phyloP scores from a whole-genome alignment of 2,329 filamentous ascomycete genomes.

The Xylaria sp. region DNA sequence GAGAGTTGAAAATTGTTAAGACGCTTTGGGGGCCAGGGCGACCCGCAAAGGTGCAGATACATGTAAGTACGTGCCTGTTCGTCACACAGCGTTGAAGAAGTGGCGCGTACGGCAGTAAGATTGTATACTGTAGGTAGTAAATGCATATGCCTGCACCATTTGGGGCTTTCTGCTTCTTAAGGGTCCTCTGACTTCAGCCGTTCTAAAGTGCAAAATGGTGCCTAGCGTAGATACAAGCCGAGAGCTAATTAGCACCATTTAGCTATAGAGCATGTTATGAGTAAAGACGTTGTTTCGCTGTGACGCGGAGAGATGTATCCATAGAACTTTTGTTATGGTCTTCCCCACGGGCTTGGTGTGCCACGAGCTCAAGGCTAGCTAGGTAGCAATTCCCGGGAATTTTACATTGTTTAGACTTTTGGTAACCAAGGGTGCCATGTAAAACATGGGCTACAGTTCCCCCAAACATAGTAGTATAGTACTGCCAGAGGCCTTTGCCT shows the following conservation, averaged over 20 bases:
- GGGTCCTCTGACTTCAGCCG: not conserved
- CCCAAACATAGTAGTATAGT: not conserved
- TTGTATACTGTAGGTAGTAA: not conserved
- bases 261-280: not conserved
- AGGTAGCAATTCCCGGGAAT: conserved; percentile 4
- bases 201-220: not conserved
- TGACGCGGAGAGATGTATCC: conserved; percentile 5
- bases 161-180: conserved; percentile 1
- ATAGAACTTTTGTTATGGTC: conserved; percentile 12
- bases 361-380: conserved; percentile 3
- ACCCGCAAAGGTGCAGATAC: conserved; percentile 17
- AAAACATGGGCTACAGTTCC: conserved; percentile 1
- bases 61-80: conserved; percentile 15
- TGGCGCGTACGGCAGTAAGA: conserved; percentile 4
- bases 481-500: conserved; percentile 10
- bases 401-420: conserved; percentile 15
- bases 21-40: conserved; percentile 2
- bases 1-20: conserved; percentile 11
- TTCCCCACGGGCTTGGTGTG: conserved; percentile 1
- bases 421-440: conserved; percentile 14
- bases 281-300: not conserved
- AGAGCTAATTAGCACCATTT: conserved; percentile 22
- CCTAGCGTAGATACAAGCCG: not conserved
- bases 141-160: not conserved
- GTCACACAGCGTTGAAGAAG: conserved; percentile 26